phyloP scores from a whole-genome alignment of 1,139 yeast species.

The Taphrina betulina region DNA sequence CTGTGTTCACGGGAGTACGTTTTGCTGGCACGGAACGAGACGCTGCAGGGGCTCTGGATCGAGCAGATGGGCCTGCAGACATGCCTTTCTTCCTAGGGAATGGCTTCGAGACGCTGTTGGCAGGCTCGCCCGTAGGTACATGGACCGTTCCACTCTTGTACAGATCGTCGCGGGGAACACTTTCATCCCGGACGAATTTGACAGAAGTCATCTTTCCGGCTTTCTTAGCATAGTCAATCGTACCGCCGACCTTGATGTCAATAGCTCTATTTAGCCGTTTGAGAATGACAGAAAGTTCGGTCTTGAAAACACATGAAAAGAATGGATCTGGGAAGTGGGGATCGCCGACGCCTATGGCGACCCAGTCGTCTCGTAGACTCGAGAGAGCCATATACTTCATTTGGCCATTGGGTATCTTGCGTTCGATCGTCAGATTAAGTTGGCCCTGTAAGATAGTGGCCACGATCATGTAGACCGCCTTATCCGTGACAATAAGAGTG shows the following conservation, averaged over 20 bases:
- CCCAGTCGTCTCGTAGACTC: conserved; percentile 86
- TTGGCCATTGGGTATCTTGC: conserved; percentile 58
- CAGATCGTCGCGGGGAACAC: conserved; percentile 67
- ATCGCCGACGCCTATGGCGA: conserved; percentile 62
- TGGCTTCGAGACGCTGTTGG: conserved; percentile 64
- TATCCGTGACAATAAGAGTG: conserved; percentile 56
- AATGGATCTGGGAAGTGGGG: conserved; percentile 71
- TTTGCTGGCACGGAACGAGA: conserved; percentile 31
- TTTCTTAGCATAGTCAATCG: conserved; percentile 84
- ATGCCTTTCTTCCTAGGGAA: conserved; percentile 59
- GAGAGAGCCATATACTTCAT: conserved; percentile 71
- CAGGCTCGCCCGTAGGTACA: conserved; percentile 77
- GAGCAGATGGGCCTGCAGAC: conserved; percentile 35
- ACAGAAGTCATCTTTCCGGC: conserved; percentile 75
- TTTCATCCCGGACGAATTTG: conserved; percentile 60
- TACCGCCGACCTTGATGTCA: conserved; percentile 65
- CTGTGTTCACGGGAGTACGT: conserved; percentile 34
- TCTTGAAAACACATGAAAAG: conserved; percentile 77
- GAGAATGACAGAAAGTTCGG: conserved; percentile 80
- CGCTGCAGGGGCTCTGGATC: conserved; percentile 36
- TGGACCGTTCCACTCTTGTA: conserved; percentile 89
- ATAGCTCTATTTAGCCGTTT: conserved; percentile 61
- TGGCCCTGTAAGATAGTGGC: conserved; percentile 73
- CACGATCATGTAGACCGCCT: conserved; percentile 63
- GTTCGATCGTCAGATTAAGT: conserved; percentile 65